Evolutionary conservation across 2,329 filamentous ascomycete species (phyloP), one percentile per base, ranked within the genome.

Genomic region (Pseudogymnoascus verrucosus): DNA sequence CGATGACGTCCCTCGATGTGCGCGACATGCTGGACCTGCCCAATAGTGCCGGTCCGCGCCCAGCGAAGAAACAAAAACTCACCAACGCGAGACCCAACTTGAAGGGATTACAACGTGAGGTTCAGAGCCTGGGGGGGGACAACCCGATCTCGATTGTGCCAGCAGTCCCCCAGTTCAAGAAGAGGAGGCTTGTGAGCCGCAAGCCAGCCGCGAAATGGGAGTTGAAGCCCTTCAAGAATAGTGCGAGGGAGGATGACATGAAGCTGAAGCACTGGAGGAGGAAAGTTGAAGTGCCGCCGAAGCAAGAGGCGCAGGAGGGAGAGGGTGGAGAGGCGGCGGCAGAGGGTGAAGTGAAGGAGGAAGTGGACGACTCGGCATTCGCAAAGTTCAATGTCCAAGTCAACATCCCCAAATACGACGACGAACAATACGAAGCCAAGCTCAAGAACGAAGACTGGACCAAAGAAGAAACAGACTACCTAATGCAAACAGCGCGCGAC

Each of bases 381-480:
- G 86, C 90, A 59, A 96, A 93, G 73, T 98, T 89, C 81, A 96
- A 97, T 73, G 87, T 96, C 63, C 83, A 88, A 67, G 84, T 93
- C 12, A 83, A 89, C 3, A 81, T 92, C 37, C 91, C 93, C 0
- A 82, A 87, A 65, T 98, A 98, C 76, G 91, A 85, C 66, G 89
- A 96, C 67, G 90, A 93, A 67, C 89, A 96, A 74, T 99, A 99
- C 76, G 84, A 88, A 65, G 81, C 85, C 64, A 85, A 89, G 66
- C 77, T 99, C 61, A 83, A 86, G 69, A 89, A 82, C 71, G 79
- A 85, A 12, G 87, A 93, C 69, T 99, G 95, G 95, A 88, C 89
- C 12, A 91, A 89, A 71, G 89, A 95, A 70, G 95, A 99, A 77
- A 99, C 95, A 7, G 92, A 97, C 73, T 97, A 97, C 72, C 77